A percentile compares a stretch with the other conserved stretches of the same genome.
These are phyloP conservation scores for Xanthoconium purpureum DNA, from an alignment of 768 basidiomycete genomes.

Conservation along the genomic window DNA sequence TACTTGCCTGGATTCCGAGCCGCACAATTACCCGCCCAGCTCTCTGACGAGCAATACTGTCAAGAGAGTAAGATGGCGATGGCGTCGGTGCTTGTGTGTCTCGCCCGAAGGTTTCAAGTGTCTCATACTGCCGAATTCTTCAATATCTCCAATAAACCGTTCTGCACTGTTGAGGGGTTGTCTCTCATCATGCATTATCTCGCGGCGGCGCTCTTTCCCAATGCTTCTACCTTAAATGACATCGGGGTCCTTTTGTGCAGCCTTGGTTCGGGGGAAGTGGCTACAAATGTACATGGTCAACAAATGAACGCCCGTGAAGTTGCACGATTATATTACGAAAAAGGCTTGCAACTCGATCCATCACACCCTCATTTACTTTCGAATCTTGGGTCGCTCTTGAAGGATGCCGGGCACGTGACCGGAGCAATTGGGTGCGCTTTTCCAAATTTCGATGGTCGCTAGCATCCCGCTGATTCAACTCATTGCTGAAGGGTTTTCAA, in stretches of 20 bases:
- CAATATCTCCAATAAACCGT: slow-evolving; percentile 23
- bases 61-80: slow-evolving; percentile 32
- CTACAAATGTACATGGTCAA: slow-evolving; percentile 19
- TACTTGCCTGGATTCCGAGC: slow-evolving; percentile 34
- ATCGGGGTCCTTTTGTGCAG: slow-evolving; percentile 47
- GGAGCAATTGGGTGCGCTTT: slow-evolving; percentile 41
- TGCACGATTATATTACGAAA: slow-evolving; percentile 44
- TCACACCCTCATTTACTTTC: slow-evolving; percentile 49
- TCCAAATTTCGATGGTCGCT: not conserved
- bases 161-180: slow-evolving; percentile 36
- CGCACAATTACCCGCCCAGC: slow-evolving; percentile 17
- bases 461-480: slow-evolving; percentile 1
- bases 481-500: slow-evolving; percentile 35
- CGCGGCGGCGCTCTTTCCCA: slow-evolving; percentile 42
- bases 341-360: slow-evolving; percentile 43
- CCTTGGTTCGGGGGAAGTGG: slow-evolving; percentile 23
- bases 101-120: slow-evolving; percentile 44
- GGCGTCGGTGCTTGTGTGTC: slow-evolving; percentile 41
- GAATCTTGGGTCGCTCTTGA: slow-evolving; percentile 49
- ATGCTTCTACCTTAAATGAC: slow-evolving; percentile 48
- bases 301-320: slow-evolving; percentile 33
- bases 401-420: slow-evolving; percentile 43
- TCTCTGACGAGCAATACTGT: slow-evolving; percentile 26
- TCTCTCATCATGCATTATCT: slow-evolving; percentile 47
- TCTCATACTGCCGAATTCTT: slow-evolving; percentile 25